A percentile compares a stretch with the other conserved stretches of the same genome.
These are phyloP conservation scores for Lindgomyces ingoldianus DNA, from an alignment of 495 filamentous ascomycete genomes.

Conservation along the genomic window DNA sequence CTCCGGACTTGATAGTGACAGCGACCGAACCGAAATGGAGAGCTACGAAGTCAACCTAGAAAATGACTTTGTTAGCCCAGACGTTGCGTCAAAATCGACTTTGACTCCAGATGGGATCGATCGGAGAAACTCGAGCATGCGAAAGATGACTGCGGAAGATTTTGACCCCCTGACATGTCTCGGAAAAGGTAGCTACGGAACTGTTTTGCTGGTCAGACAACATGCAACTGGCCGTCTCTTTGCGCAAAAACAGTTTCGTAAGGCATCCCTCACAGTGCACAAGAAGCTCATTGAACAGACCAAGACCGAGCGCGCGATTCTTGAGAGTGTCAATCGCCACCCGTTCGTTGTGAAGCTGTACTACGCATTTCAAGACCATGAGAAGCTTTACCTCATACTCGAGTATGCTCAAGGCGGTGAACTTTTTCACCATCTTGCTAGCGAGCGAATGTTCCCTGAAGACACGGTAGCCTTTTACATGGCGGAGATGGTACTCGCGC, in stretches of 20 bases:
- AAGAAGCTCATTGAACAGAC: constrained; percentile 95
- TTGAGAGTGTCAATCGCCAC: constrained; percentile 93
- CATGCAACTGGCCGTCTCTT: constrained; percentile 81
- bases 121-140: constrained; percentile 40
- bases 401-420: constrained; percentile 98
- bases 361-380: constrained; percentile 97
- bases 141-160: constrained; percentile 89
- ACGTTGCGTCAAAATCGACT: constrained; percentile 50
- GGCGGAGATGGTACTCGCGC: constrained; percentile 92
- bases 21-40: constrained; percentile 56
- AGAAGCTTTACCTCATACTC: constrained; percentile 95
- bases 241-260: constrained; percentile 98
- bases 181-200: constrained; percentile 93
- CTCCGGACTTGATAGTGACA: constrained; percentile 58
- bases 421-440: constrained; percentile 83
- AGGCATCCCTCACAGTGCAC: constrained; percentile 87
- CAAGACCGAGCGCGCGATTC: constrained; percentile 89
- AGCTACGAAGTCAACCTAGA: constrained; percentile 89
- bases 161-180: constrained; percentile 93
- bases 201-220: constrained; percentile 89
- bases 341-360: constrained; percentile 97
- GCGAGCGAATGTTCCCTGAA: constrained; percentile 90
- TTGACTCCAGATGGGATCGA: constrained; percentile 51
- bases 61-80: constrained; percentile 80
- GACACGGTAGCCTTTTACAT: constrained; percentile 92